These are phyloP conservation scores for Penicillium nucicola DNA, from an alignment of 495 filamentous ascomycete species.

Conservation along the genomic window DNA sequence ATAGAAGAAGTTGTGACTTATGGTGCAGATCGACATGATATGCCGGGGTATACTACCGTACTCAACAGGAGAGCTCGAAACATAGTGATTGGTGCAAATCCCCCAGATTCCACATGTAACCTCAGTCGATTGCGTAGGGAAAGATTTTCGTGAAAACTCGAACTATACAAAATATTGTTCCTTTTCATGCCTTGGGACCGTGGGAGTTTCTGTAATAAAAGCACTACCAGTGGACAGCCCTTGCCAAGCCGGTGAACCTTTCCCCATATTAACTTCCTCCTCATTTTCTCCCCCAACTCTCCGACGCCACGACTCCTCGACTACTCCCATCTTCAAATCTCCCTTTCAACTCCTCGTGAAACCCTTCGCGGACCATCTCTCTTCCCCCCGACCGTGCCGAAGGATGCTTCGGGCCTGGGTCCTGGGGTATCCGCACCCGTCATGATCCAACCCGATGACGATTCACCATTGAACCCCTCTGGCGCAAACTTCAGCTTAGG, in stretches of 20 bases:
- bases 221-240: conserved; percentile 17
- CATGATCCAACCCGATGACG: conserved; percentile 43
- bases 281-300: conserved; percentile 16
- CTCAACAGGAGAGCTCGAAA: neutral
- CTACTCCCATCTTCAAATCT: neutral
- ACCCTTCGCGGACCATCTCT: neutral
- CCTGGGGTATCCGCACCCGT: conserved; percentile 43
- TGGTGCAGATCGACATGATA: neutral
- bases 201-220: conserved; percentile 12
- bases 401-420: conserved; percentile 39
- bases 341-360: neutral
- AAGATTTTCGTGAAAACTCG: neutral
- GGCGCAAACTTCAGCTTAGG: conserved; percentile 19
- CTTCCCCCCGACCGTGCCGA: conserved; percentile 18
- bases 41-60: neutral
- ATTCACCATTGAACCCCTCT: conserved; percentile 35
- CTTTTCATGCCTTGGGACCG: neutral
- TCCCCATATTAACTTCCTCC: conserved; percentile 36
- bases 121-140: conserved; percentile 1
- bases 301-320: neutral
- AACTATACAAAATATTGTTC: too few relatives aligned
- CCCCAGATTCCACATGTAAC: neutral
- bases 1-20: too few relatives aligned
- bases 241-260: conserved; percentile 37
- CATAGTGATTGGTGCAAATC: neutral